Base-by-base conservation (phyloP, 192 early-diverging fungal species). In the Powellomyces hirtus region DNA sequence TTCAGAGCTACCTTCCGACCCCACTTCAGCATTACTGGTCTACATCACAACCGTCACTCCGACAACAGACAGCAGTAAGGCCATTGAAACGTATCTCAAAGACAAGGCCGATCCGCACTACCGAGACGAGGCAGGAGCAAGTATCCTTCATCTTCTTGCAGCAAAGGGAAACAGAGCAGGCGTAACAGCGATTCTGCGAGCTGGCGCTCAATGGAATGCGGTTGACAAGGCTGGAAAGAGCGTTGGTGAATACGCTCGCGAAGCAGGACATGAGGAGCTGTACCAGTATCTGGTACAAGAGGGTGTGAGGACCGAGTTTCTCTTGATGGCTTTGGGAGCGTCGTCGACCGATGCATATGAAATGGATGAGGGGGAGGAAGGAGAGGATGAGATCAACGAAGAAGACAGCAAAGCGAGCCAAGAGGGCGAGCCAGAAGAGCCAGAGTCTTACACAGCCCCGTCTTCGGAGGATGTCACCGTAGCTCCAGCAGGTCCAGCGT, bases 211-310 rank as follows among this genome's bases (percentile, higher is more conserved):
- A 24, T 96, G 92, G 88, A 95, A 96, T 78, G 59, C 87, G 22
- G 83, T 94, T 18, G 93, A 95, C 69, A 76, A 78, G 6, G 78
- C 83, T 14, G 83, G 84, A 70, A 84, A 85, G 31, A 90, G 91
- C 24, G 94, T 89, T 0, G 96, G 92, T 13, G 94, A 98, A 62
- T 85, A 88, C 51, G 95, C 94, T 1, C 77, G 85, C 42, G 77
- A 78, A 14, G 84, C 83, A 46, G 91, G 87, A 1, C 88, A 90
- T 55, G 63, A 71, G 0, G 81, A 84, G 11, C 81, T 91, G 1
- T 98, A 96, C 71, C 80, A 91, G 0, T 70, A 76, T 38, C 74
- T 98, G n/a, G 86, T 96, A 0, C 77, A 88, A 24, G 92, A 93
- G 63, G 96, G 96, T 22, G 82, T 91, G 30, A 81, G 94, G 24